Conservation (phyloP, 2,329 filamentous ascomycete genomes). For the Monosporascus sp. region DNA sequence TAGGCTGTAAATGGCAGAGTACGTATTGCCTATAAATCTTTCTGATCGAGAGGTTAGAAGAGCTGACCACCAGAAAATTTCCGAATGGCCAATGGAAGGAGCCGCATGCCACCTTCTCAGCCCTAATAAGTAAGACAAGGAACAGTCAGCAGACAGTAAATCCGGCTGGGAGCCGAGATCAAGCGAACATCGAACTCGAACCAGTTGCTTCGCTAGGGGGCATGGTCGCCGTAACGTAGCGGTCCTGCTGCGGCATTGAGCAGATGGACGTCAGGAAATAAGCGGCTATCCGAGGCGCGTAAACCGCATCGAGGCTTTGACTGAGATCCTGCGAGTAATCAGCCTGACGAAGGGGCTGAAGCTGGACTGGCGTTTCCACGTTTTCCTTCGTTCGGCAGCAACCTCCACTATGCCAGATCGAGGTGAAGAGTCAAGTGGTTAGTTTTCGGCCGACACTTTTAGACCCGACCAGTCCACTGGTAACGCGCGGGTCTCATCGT, state of each 20-base stretch:
- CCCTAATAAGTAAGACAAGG: background rate
- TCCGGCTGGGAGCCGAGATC: background rate
- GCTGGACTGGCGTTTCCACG: background rate
- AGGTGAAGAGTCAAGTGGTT: background rate
- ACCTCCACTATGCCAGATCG: background rate
- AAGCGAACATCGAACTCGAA: background rate
- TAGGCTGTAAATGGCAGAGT: too few species aligned
- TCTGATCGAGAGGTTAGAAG: background rate
- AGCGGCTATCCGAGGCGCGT: background rate
- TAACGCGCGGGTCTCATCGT: too few species aligned
- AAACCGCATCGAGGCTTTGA: background rate
- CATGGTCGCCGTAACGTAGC: too few species aligned
- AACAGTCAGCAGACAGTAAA: background rate
- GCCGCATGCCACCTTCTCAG: background rate
- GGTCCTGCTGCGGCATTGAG: too few species aligned
- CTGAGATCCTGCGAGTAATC: background rate
- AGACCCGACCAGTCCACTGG: too few species aligned
- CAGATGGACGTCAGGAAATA: too few species aligned
- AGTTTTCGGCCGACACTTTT: background rate
- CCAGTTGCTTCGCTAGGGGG: background rate
- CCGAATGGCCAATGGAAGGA: background rate
- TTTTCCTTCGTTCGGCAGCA: background rate
- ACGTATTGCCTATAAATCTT: too few species aligned
- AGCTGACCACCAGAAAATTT: background rate
- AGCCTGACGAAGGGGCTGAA: background rate